A percentile compares a stretch with the other conserved stretches of the same genome.
These are phyloP conservation scores for Pseudofabraea citricarpa DNA, from an alignment of 2,329 filamentous ascomycete genomes.

Conservation along the genomic window DNA sequence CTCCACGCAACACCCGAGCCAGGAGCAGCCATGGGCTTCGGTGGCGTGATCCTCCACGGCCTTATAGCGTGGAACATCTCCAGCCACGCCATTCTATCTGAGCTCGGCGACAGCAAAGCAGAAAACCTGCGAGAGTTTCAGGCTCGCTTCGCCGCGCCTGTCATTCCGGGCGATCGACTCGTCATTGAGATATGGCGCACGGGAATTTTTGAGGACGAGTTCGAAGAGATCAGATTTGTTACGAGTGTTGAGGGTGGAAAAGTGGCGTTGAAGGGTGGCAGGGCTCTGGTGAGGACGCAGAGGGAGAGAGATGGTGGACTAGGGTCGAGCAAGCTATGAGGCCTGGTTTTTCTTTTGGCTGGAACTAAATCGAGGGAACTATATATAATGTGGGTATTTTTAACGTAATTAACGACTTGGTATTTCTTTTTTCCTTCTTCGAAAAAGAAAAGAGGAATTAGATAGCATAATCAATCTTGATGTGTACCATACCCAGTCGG, in stretches of 20 bases:
- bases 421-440: too few species aligned
- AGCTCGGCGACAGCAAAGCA: conserved; percentile 68
- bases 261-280: conserved; percentile 77
- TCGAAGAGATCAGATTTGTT: conserved; percentile 75
- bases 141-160: conserved; percentile 83
- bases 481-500: too few species aligned
- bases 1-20: conserved; percentile 81
- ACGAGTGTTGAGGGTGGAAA: conserved; percentile 74
- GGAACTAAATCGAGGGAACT: too few species aligned
- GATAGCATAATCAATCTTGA: too few species aligned
- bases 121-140: conserved; percentile 80
- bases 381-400: too few species aligned
- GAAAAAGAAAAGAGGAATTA: too few species aligned
- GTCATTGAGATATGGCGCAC: conserved; percentile 74
- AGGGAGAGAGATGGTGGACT: too few species aligned
- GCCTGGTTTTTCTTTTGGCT: too few species aligned
- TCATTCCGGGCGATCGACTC: conserved; percentile 74
- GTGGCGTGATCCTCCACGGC: conserved; percentile 83
- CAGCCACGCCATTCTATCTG: conserved; percentile 64
- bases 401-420: too few species aligned
- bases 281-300: conserved; percentile 55
- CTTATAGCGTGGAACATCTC: conserved; percentile 80
- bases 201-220: conserved; percentile 55
- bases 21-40: conserved; percentile 81
- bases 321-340: too few species aligned